phyloP scores from a whole-genome alignment of 805 yeast species.

The Peterozyma xylosa region DNA sequence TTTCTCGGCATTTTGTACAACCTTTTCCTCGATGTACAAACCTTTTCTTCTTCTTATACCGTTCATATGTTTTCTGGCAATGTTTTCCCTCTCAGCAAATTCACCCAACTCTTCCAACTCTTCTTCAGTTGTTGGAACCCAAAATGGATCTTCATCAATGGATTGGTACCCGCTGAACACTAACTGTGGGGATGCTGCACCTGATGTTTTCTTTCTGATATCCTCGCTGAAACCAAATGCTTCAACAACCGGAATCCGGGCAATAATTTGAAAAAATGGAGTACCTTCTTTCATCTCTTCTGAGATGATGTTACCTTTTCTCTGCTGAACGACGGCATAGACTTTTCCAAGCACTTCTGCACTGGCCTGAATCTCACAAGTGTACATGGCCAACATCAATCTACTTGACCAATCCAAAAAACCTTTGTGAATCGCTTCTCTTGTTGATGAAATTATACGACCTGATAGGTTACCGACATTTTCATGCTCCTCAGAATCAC shows the following conservation, averaged over 20 bases:
- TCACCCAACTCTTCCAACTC: slow-evolving; percentile 93
- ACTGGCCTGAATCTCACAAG: slow-evolving; percentile 92
- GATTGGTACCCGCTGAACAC: slow-evolving; percentile 84
- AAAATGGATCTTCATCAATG: slow-evolving; percentile 90
- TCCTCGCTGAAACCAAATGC: slow-evolving; percentile 97
- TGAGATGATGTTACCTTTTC: slow-evolving; percentile 76
- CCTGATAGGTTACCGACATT: slow-evolving; percentile 52
- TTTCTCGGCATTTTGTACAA: slow-evolving; percentile 87
- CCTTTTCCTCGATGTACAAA: slow-evolving; percentile 80
- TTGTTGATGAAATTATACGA: slow-evolving; percentile 62
- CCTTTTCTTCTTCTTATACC: slow-evolving; percentile 81
- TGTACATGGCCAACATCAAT: slow-evolving; percentile 83
- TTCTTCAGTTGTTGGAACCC: slow-evolving; percentile 98
- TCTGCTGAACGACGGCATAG: slow-evolving; percentile 84
- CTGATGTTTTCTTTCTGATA: slow-evolving; percentile 85
- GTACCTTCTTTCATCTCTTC: slow-evolving; percentile 99
- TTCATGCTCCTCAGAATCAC: slow-evolving; percentile 20
- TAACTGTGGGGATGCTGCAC: slow-evolving; percentile 95
- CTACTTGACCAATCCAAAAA: slow-evolving; percentile 84
- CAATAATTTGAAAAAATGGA: slow-evolving; percentile 83
- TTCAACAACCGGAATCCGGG: slow-evolving; percentile 86
- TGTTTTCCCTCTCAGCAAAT: slow-evolving; percentile 83
- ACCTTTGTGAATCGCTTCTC: slow-evolving; percentile 64
- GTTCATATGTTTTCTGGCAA: slow-evolving; percentile 85
- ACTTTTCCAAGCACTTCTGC: slow-evolving; percentile 94